These are phyloP conservation scores for Tulasnella sp. DNA, from an alignment of 768 basidiomycete genomes.

Conservation along the genomic window DNA sequence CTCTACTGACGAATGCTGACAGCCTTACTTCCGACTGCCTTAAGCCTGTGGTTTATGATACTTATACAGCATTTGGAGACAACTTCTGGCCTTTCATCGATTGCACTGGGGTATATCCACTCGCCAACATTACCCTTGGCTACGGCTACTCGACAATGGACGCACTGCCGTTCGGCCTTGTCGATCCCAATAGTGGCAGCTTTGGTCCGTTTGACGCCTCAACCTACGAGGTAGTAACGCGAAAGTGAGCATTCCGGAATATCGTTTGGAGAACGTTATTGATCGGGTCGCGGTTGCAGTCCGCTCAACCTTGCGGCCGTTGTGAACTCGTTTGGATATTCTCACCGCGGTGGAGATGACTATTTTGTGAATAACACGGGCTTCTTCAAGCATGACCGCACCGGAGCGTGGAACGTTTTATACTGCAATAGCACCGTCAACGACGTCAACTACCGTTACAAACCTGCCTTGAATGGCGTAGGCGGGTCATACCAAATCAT, in stretches of 20 bases:
- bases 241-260: neutral
- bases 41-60: neutral
- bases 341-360: neutral
- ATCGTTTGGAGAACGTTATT: neutral
- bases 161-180: neutral
- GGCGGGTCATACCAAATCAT: neutral
- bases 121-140: neutral
- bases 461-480: neutral
- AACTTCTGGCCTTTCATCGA: neutral
- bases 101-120: neutral
- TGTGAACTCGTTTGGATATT: neutral
- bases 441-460: neutral
- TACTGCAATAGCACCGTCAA: neutral
- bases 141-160: neutral
- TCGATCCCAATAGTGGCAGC: neutral
- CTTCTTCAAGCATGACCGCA: neutral
- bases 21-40: slow-evolving; percentile 10
- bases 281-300: neutral
- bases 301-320: neutral
- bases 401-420: slow-evolving; percentile 1
- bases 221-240: neutral
- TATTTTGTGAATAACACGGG: neutral
- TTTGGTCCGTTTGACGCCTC: neutral
- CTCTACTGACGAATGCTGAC: neutral
- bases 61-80: neutral